Conservation (phyloP, 2,329 filamentous ascomycete species). For the Neurospora sp. region DNA sequence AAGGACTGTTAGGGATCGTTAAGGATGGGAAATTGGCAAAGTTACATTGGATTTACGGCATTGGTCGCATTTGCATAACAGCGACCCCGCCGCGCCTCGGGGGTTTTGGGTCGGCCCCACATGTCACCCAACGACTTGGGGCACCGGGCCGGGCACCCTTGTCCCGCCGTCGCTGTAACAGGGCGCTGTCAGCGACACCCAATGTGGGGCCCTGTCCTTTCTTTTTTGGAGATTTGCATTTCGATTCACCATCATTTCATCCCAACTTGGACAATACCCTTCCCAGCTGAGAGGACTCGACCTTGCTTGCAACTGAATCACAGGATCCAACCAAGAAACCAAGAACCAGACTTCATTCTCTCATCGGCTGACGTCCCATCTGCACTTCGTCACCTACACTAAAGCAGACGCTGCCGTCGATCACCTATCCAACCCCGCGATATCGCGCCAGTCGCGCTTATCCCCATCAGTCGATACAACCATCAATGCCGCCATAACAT, state of each 20-base stretch:
- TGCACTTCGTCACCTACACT: background rate
- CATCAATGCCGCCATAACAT: conserved; percentile 7
- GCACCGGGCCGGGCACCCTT: background rate
- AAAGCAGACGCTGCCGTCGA: conserved; percentile 1
- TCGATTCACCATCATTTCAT: background rate
- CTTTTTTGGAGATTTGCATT: background rate
- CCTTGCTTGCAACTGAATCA: background rate
- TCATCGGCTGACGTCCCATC: background rate
- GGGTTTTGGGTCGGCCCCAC: background rate
- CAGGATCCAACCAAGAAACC: background rate
- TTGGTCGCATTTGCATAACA: background rate
- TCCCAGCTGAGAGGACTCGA: background rate
- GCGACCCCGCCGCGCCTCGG: background rate
- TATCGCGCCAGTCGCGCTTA: background rate
- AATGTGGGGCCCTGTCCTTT: background rate
- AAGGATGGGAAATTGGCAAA: background rate
- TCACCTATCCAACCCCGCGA: background rate
- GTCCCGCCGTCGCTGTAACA: background rate
- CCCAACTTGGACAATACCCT: background rate
- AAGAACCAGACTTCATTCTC: background rate
- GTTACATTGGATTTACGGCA: background rate
- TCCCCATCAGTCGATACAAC: conserved; percentile 3
- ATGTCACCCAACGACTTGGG: background rate
- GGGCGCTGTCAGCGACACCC: background rate
- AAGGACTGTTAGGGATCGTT: background rate